Evolutionary conservation across 2,329 filamentous ascomycete genomes (phyloP).

Genomic region (Keithomyces neogunnii): DNA sequence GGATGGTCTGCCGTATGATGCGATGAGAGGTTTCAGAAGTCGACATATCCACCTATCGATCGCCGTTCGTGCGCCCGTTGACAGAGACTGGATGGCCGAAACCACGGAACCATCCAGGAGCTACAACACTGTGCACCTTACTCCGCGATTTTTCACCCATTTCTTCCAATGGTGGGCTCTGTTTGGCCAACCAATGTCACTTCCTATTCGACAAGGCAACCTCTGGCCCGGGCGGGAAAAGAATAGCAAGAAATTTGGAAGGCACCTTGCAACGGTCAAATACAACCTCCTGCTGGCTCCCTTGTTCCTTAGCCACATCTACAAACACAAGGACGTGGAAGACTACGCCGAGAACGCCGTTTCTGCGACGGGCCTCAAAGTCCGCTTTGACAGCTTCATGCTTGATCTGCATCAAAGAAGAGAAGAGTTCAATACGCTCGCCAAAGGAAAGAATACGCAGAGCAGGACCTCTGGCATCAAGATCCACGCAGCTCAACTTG

Average conservation of each 20-base stretch:
- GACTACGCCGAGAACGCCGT: slow-evolving; percentile 70
- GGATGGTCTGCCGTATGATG: slow-evolving; percentile 62
- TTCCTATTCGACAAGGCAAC: slow-evolving; percentile 85
- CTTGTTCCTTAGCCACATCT: slow-evolving; percentile 91
- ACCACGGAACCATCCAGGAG: slow-evolving; percentile 72
- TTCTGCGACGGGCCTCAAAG: slow-evolving; percentile 92
- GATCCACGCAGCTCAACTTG: slow-evolving; percentile 88
- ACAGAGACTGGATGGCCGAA: slow-evolving; percentile 75
- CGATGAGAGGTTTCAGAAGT: slow-evolving; percentile 93
- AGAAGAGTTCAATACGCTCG: slow-evolving; percentile 80
- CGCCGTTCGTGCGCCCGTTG: slow-evolving; percentile 77
- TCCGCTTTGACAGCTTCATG: slow-evolving; percentile 94
- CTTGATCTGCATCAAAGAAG: slow-evolving; percentile 89
- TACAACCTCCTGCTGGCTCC: slow-evolving; percentile 90
- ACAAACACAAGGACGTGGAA: slow-evolving; percentile 95
- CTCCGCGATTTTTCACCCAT: slow-evolving; percentile 93
- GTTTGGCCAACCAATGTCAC: slow-evolving; percentile 88
- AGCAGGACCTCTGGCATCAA: slow-evolving; percentile 87
- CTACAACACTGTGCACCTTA: slow-evolving; percentile 94
- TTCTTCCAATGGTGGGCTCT: slow-evolving; percentile 98
- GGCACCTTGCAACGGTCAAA: slow-evolving; percentile 97
- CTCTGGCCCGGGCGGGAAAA: slow-evolving; percentile 91
- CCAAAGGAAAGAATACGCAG: slow-evolving; percentile 66
- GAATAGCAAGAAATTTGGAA: slow-evolving; percentile 96
- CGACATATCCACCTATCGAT: slow-evolving; percentile 95